phyloP scores from a whole-genome alignment of 202 grass and related monocot genomes.

The Zizania palustris region DNA sequence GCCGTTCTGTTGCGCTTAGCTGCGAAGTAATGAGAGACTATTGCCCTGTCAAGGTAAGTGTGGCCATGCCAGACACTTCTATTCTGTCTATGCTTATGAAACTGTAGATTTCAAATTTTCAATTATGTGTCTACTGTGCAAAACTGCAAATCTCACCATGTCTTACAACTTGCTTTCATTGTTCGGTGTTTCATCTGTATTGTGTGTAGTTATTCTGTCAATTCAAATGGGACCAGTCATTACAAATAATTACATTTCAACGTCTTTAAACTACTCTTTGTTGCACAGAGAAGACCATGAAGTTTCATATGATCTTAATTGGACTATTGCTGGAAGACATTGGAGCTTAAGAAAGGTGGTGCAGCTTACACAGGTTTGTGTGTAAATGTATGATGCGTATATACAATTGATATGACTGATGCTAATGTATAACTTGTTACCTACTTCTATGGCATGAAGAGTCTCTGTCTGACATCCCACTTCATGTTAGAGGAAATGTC shows the following conservation, averaged over 20 bases:
- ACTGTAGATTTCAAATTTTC: no score
- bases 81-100: neutral
- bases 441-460: constrained; percentile 45
- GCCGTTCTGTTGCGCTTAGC: constrained; percentile 41
- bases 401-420: constrained; percentile 28
- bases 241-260: neutral
- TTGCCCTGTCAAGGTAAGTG: constrained; percentile 46
- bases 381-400: constrained; percentile 1
- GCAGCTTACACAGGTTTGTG: constrained; percentile 50
- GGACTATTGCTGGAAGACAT: constrained; percentile 63
- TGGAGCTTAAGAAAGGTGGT: constrained; percentile 74
- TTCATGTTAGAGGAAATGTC: constrained; percentile 79
- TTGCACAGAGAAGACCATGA: constrained; percentile 63
- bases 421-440: neutral
- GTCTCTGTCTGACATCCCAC: constrained; percentile 58
- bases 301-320: constrained; percentile 70
- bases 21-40: constrained; percentile 41
- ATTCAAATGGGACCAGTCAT: constrained; percentile 1
- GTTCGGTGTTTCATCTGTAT: neutral
- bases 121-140: neutral
- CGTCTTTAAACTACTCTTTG: constrained; percentile 9
- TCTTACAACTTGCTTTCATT: neutral
- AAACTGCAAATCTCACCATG: neutral
- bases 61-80: neutral
- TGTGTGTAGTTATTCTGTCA: neutral